These are phyloP conservation scores for Coelastrella sp. DNA, from an alignment of 139 green algal species.

Conservation along the genomic window DNA sequence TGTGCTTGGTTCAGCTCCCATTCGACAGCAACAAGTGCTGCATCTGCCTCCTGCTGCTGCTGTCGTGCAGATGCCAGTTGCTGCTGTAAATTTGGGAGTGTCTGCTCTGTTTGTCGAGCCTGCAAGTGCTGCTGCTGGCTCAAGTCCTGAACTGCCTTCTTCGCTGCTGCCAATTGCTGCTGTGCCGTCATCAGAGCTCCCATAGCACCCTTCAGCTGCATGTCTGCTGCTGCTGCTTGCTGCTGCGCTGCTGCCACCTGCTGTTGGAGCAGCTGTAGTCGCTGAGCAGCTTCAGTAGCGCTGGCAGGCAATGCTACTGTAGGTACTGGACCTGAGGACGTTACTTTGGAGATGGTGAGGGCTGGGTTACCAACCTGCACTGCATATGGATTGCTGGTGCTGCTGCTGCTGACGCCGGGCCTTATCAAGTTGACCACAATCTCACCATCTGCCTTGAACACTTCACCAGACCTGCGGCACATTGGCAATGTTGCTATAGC, in stretches of 20 bases:
- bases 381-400: constrained; percentile 9
- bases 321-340: background rate
- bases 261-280: background rate
- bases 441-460: constrained; percentile 82
- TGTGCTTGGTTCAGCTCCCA: background rate
- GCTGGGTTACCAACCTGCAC: background rate
- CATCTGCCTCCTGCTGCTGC: background rate
- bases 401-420: constrained; percentile 7
- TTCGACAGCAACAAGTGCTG: background rate
- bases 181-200: background rate
- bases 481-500: too few species aligned
- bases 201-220: background rate
- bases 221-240: background rate
- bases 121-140: background rate
- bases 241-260: constrained; percentile 4
- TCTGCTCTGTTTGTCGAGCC: background rate
- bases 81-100: constrained; percentile 19
- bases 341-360: background rate
- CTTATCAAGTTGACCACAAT: constrained; percentile 49
- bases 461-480: constrained; percentile 59
- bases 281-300: background rate
- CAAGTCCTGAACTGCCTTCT: background rate
- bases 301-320: background rate
- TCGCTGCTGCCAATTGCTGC: constrained; percentile 10
- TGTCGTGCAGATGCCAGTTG: background rate